Evolutionary conservation across 2,329 filamentous ascomycete genomes (phyloP).

Genomic region (Pseudogymnoascus pannorum): DNA sequence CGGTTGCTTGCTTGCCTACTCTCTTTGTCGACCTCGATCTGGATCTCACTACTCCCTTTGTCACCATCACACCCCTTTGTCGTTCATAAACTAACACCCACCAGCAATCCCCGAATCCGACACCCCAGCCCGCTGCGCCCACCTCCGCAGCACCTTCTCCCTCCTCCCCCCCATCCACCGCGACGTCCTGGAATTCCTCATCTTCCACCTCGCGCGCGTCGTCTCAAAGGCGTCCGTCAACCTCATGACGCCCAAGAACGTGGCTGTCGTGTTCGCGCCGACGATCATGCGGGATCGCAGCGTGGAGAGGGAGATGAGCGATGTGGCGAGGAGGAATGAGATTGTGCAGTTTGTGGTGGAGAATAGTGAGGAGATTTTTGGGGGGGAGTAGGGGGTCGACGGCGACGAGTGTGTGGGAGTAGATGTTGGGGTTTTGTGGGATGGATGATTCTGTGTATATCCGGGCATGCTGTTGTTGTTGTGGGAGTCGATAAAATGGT

Average conservation of each 20-base stretch:
- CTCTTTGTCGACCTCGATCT: neutral
- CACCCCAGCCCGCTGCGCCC: slow-evolving; percentile 58
- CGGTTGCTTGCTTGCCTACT: neutral
- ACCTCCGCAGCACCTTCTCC: slow-evolving; percentile 66
- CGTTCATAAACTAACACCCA: slow-evolving; percentile 29
- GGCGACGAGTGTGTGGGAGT: too few species aligned
- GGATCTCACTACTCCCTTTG: neutral
- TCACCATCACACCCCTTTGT: too few species aligned
- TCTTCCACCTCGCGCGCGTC: slow-evolving; percentile 87
- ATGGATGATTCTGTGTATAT: neutral
- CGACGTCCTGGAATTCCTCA: slow-evolving; percentile 85
- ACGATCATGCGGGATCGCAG: slow-evolving; percentile 92
- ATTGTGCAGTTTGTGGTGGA: slow-evolving; percentile 92
- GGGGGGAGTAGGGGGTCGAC: neutral
- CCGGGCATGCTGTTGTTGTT: neutral
- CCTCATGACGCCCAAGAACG: slow-evolving; percentile 91
- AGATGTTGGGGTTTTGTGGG: neutral
- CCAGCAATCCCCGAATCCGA: slow-evolving; percentile 59
- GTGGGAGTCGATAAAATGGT: neutral
- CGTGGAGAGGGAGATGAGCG: slow-evolving; percentile 89
- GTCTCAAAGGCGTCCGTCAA: slow-evolving; percentile 78
- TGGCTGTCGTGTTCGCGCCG: slow-evolving; percentile 94
- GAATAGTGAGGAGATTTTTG: slow-evolving; percentile 76
- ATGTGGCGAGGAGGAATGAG: slow-evolving; percentile 88
- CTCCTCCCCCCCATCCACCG: slow-evolving; percentile 76